Conservation (phyloP, 2,329 filamentous ascomycete genomes). For the Sphaceloma murrayae region DNA sequence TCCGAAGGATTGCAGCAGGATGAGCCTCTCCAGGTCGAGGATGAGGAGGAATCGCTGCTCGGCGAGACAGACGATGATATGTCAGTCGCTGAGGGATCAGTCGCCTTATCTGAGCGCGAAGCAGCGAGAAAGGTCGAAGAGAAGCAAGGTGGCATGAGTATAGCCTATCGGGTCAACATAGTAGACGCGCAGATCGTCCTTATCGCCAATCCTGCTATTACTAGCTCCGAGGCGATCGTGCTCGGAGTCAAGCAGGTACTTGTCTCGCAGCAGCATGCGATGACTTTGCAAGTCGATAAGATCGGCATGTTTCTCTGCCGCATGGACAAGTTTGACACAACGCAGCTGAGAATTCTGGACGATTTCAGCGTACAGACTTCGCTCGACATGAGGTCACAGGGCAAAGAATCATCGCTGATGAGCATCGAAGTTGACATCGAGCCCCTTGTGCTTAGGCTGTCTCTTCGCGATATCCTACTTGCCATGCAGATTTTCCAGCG, state of each 20-base stretch:
- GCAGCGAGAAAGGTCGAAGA: conserved; percentile 26
- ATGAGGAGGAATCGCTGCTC: conserved; percentile 37
- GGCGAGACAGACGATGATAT: conserved; percentile 46
- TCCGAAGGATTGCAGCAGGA: conserved; percentile 53
- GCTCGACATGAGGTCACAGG: conserved; percentile 62
- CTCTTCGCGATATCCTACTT: conserved; percentile 86
- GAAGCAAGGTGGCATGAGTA: conserved; percentile 49
- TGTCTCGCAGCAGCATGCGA: conserved; percentile 83
- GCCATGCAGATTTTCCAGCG: conserved; percentile 86
- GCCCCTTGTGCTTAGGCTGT: conserved; percentile 80
- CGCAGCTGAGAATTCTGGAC: conserved; percentile 81
- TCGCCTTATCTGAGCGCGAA: no score
- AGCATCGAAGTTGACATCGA: conserved; percentile 83
- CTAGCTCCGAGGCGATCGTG: conserved; percentile 91
- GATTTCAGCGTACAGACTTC: conserved; percentile 90
- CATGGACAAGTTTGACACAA: conserved; percentile 95
- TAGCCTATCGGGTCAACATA: conserved; percentile 85
- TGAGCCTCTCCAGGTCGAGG: conserved; percentile 52
- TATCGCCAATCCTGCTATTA: conserved; percentile 84
- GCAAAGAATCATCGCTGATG: conserved; percentile 51
- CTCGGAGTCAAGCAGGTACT: conserved; percentile 88
- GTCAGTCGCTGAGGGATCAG: conserved; percentile 23
- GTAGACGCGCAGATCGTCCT: conserved; percentile 95
- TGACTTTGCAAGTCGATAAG: conserved; percentile 86
- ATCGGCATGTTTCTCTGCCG: conserved; percentile 97